Evolutionary conservation across 148 eudicot species (phyloP).

Genomic region (Cornus suecica): DNA sequence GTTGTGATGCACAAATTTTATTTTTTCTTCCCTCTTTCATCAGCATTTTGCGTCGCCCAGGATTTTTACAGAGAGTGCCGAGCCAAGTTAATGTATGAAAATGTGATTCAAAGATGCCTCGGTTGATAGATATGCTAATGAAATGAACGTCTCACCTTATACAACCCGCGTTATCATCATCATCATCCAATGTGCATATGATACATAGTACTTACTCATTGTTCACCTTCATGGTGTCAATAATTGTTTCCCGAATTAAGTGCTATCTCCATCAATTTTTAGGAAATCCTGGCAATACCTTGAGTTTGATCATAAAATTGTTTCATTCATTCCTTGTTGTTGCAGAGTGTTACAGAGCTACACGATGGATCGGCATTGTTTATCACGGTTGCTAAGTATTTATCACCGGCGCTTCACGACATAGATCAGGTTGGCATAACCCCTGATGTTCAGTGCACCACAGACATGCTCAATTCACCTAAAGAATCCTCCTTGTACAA

Average conservation of each 20-base stretch:
- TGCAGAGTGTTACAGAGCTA: slow-evolving; percentile 85
- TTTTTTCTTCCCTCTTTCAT: not conserved
- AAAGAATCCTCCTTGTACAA: slow-evolving; percentile 27
- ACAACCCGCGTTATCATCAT: too few species aligned
- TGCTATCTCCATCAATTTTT: not conserved
- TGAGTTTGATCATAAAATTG: not conserved
- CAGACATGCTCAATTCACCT: slow-evolving; percentile 60
- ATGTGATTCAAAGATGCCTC: too few species aligned
- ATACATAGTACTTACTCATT: not conserved
- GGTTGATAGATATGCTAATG: too few species aligned
- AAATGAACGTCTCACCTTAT: too few species aligned
- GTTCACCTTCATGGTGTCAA: not conserved
- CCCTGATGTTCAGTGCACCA: slow-evolving; percentile 84
- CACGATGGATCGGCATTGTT: slow-evolving; percentile 92
- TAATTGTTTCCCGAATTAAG: too few species aligned
- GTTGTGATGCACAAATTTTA: not conserved
- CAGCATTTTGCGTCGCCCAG: not conserved
- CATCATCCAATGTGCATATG: too few species aligned
- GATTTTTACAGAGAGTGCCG: not conserved
- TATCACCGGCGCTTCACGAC: slow-evolving; percentile 83
- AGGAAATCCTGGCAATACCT: not conserved
- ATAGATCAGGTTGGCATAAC: slow-evolving; percentile 90
- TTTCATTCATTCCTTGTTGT: not conserved
- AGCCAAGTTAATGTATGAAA: too few species aligned
- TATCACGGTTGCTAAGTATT: slow-evolving; percentile 85